Evolutionary conservation across 2,329 filamentous ascomycete genomes (phyloP), one percentile per base, ranked within the genome.

Genomic region (Bipolaris cookei): DNA sequence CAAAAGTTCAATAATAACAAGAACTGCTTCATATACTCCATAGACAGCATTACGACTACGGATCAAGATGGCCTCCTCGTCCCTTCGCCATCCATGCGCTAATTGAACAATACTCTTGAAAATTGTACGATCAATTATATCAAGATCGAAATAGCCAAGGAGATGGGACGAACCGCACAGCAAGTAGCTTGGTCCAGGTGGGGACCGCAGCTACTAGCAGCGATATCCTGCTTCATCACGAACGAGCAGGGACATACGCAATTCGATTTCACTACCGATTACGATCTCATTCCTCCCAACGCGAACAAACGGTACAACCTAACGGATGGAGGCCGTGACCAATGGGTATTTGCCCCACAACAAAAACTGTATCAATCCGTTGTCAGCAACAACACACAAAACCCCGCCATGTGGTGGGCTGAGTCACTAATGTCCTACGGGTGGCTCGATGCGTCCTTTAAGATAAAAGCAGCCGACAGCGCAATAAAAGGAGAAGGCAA

Each of bases 321-420:
- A 16, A 41, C 37, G 7, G 34, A 25, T n/a, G 41, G 41, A 14
- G 21, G 20, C 25, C 3, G 14, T 21, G 38, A 44, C 21, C 20
- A 30, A 43, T 44, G 38, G 49, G 21, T 14, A n/a, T 45, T 30
- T 28, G 49, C 49, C 21, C 28, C 49, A 16, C 37, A 52, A 28
- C 14, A 44, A 21, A 43, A 52, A 8, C 18, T 44, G 16, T 52
- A 32, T 32, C 49, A 52, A 52, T 52, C 45, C 30, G 41, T 52
- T 20, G 8, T 37, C 10, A 52, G 49, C 18, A 52, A 52, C 28
- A 52, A 52, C 20, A 52, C 41, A 23, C 25, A 20, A 34, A 16
- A 52, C 14, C 38, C 49, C 23, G 49, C 49, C 13, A 52, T 52
- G 49, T 52, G 49, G 49, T 52, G 49, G 49, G 49, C 38, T 16